Conservation (phyloP, 495 filamentous ascomycete genomes). For the Lentithecium fluviatile region DNA sequence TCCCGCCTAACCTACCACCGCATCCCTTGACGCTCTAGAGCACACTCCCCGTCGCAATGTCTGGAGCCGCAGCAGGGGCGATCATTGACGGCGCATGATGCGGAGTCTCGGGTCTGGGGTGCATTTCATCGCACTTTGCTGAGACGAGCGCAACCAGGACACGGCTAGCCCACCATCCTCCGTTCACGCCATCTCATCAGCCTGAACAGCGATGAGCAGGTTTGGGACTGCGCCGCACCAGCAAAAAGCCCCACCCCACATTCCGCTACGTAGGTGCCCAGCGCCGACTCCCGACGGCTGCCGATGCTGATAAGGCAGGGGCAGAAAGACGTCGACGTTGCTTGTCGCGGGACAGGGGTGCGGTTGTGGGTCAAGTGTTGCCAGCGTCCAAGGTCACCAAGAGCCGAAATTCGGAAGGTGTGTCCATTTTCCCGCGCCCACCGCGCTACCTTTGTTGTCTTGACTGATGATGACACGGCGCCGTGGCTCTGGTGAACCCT, state of each 20-base stretch:
- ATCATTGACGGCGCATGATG: constrained; percentile 21
- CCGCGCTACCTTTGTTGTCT: neutral
- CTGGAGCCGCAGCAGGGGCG: constrained; percentile 5
- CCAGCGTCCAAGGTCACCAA: neutral
- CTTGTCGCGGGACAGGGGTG: neutral
- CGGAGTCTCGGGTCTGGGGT: constrained; percentile 30
- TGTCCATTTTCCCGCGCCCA: constrained; percentile 25
- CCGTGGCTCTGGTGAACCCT: constrained; percentile 10
- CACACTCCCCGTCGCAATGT: neutral
- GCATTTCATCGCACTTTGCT: constrained; percentile 2
- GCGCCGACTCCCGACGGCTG: constrained; percentile 12
- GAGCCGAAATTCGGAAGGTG: constrained; percentile 25
- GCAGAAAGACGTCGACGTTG: neutral
- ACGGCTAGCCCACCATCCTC: too few relatives aligned
- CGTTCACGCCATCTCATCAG: neutral
- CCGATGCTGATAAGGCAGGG: constrained; percentile 24
- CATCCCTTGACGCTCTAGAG: neutral
- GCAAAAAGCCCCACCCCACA: neutral
- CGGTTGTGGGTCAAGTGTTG: too few relatives aligned
- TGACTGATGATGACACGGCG: neutral
- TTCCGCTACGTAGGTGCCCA: neutral
- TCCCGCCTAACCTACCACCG: neutral
- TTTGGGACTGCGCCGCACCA: constrained; percentile 1
- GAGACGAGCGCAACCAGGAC: too few relatives aligned
- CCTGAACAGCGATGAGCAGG: neutral